A percentile compares a stretch with the other conserved stretches of the same genome.
Conservation (phyloP, 352 stramenopile species). For the Phytophthora uliginosa region DNA sequence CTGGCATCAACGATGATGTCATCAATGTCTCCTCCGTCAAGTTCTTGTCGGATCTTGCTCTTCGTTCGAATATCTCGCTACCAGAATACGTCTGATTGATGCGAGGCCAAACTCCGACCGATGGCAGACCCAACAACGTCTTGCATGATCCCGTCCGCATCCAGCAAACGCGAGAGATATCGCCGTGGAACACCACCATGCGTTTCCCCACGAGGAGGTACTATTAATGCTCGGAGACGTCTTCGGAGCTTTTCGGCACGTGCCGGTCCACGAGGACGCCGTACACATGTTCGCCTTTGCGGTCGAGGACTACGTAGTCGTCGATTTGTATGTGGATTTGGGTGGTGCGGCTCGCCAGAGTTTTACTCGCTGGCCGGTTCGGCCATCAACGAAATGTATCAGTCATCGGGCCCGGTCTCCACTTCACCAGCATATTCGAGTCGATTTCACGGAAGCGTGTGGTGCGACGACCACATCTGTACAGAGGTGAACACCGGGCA, state of each 20-base stretch:
- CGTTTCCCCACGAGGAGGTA: conserved; percentile 2
- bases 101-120: background rate
- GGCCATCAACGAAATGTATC: conserved; percentile 28
- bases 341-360: background rate
- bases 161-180: background rate
- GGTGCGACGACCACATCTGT: conserved; percentile 38
- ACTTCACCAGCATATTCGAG: no score
- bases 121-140: conserved; percentile 13
- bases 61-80: background rate
- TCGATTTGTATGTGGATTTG: conserved; percentile 20
- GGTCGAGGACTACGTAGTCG: conserved; percentile 27
- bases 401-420: background rate
- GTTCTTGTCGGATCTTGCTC: conserved; percentile 2
- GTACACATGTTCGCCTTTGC: conserved; percentile 35
- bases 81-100: conserved; percentile 1
- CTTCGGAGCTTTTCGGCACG: conserved; percentile 39
- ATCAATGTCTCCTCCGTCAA: background rate
- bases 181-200: background rate
- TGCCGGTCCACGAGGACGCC: conserved; percentile 16
- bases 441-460: conserved; percentile 14
- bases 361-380: conserved; percentile 25
- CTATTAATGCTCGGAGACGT: conserved; percentile 37
- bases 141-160: background rate
- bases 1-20: background rate
- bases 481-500: conserved; percentile 15